Evolutionary conservation across 2,329 filamentous ascomycete genomes (phyloP), one percentile per base, ranked within the genome.

Genomic region (Exophiala sp.): DNA sequence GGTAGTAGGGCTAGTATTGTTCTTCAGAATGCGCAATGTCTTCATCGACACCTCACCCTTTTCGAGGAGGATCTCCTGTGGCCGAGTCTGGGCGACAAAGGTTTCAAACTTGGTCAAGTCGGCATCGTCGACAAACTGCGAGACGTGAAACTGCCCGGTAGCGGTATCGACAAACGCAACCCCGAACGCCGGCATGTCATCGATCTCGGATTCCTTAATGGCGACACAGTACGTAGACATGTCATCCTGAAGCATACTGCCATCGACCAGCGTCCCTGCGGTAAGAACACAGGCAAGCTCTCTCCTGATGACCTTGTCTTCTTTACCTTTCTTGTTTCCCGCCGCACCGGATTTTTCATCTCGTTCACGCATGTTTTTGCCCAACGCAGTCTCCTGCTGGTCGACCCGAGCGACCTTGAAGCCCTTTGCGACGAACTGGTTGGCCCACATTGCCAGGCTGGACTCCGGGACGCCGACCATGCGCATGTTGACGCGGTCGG

Each of bases 391-490:
- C 70, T 98, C 93, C 76, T 90, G 90, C 66, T 98, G 93, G 66
- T 97, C 93, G 19, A 98, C 93, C 14, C 91, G 79, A 5, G 93
- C 93, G 46, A 98, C 94, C 69, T 98, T 98, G 79, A 83, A 95
- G 27, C 94, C 93, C 67, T 97, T 97, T 51, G 91, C 93, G 34
- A 98, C 90, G 62, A 98, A 98, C 63, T 98, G 93, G 62, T 94
- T 95, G 49, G 93, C 89, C 93, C 93, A 98, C 66, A 93, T 83
- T 63, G 93, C 88, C n/a, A 98, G 74, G 10, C 89, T 95, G 64
- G 88, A 86, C 67, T 98, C 93, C 0, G 93, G 93, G 0, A 98
- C 93, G 54, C 93, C 93, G 1, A 97, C 93, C 93, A 98, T 98
- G 59, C 91, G 86, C 93, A 98, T 98, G 66, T 98, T 98, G 66